phyloP scores from a whole-genome alignment of 2,329 filamentous ascomycete species.

The Arthroderma sp. region DNA sequence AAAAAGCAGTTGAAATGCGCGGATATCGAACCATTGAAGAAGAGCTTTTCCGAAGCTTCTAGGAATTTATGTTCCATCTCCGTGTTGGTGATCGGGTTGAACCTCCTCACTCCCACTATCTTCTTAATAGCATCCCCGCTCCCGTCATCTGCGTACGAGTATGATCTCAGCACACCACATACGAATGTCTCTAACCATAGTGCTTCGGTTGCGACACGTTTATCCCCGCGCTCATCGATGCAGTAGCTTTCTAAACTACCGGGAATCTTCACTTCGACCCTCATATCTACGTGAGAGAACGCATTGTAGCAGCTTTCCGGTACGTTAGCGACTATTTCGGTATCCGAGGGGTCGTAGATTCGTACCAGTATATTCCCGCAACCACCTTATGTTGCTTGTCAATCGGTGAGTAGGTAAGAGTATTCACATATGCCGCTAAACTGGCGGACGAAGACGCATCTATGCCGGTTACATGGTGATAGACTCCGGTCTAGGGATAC shows the following conservation, averaged over 20 bases:
- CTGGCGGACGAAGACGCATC: slow-evolving; percentile 97
- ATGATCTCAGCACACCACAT: slow-evolving; percentile 85
- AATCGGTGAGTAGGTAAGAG: slow-evolving; percentile 77
- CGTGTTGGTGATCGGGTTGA: slow-evolving; percentile 97
- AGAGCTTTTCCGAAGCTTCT: slow-evolving; percentile 83
- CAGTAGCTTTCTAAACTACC: slow-evolving; percentile 95
- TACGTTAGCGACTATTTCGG: slow-evolving; percentile 9
- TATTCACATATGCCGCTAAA: slow-evolving; percentile 96
- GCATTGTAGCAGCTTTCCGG: slow-evolving; percentile 79
- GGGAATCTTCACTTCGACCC: slow-evolving; percentile 92
- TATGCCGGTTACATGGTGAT: slow-evolving; percentile 94
- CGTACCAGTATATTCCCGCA: slow-evolving; percentile 85
- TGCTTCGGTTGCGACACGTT: slow-evolving; percentile 81
- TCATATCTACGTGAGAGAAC: slow-evolving; percentile 95
- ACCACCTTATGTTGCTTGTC: slow-evolving; percentile 81
- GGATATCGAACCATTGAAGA: slow-evolving; percentile 63
- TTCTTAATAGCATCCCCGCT: slow-evolving; percentile 90
- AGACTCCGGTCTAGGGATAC: slow-evolving; percentile 61
- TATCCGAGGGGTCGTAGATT: neutral
- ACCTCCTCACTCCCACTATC: slow-evolving; percentile 90
- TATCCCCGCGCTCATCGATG: slow-evolving; percentile 91
- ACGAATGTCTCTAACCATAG: slow-evolving; percentile 97
- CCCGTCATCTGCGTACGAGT: slow-evolving; percentile 92
- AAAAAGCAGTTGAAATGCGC: neutral
- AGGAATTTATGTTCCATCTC: slow-evolving; percentile 95